phyloP scores from a whole-genome alignment of 1,284 basidiomycete genomes.

The Rhizoctonia solani region DNA sequence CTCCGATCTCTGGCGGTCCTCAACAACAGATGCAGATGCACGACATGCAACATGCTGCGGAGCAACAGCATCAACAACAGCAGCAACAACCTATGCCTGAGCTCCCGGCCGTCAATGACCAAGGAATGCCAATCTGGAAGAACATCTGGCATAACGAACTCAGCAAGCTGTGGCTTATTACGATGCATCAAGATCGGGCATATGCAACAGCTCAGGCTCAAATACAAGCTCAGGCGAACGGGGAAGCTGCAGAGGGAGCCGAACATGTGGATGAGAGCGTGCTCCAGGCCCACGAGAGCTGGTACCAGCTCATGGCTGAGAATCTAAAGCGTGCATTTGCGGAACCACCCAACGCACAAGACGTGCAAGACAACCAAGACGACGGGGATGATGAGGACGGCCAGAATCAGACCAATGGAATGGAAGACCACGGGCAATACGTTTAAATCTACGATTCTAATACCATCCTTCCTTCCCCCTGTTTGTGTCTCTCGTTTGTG shows the following conservation, averaged over 20 bases:
- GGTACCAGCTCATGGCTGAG: slow-evolving; percentile 29
- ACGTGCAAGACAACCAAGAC: slow-evolving; percentile 4
- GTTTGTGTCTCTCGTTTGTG: not conserved
- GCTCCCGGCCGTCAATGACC: slow-evolving; percentile 69
- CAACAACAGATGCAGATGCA: slow-evolving; percentile 35
- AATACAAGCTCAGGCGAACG: slow-evolving; percentile 17
- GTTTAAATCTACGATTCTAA: not conserved
- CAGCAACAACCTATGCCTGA: slow-evolving; percentile 36
- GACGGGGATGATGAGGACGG: slow-evolving; percentile 14
- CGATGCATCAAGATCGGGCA: slow-evolving; percentile 75
- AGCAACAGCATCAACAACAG: slow-evolving; percentile 31
- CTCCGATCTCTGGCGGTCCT: slow-evolving; percentile 19
- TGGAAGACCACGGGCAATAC: slow-evolving; percentile 19
- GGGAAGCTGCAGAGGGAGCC: slow-evolving; percentile 1
- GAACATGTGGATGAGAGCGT: slow-evolving; percentile 16
- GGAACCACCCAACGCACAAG: not conserved
- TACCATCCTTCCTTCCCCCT: not conserved
- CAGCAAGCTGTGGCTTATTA: slow-evolving; percentile 67
- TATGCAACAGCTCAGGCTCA: slow-evolving; percentile 49
- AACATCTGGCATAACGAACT: slow-evolving; percentile 69
- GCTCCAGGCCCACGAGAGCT: slow-evolving; percentile 24
- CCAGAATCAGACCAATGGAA: not conserved
- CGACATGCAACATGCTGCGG: slow-evolving; percentile 30
- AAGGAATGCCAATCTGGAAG: slow-evolving; percentile 78
- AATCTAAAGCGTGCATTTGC: slow-evolving; percentile 19